Percentiles rank a stretch among this genome's conserved stretches.
phyloP scores from a whole-genome alignment of 441 rosid genomes.

The Populus trichocarpa region DNA sequence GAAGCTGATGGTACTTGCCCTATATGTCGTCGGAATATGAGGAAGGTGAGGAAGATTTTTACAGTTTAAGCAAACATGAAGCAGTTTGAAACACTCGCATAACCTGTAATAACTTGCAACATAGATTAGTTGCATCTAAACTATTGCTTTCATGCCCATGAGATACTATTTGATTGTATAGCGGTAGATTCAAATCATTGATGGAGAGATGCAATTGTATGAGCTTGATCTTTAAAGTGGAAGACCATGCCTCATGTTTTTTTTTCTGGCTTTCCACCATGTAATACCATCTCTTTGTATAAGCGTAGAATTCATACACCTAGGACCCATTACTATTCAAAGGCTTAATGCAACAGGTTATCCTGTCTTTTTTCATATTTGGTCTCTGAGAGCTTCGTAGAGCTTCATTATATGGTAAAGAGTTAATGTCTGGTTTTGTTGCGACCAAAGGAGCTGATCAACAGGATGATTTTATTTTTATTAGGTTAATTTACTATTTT shows the following conservation, averaged over 20 bases:
- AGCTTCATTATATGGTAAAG: neutral
- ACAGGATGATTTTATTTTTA: neutral
- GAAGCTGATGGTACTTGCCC: slow-evolving; percentile 85
- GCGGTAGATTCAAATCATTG: neutral
- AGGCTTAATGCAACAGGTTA: neutral
- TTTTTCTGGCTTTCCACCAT: slow-evolving; percentile 5
- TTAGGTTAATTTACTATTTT: neutral
- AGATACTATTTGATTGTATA: neutral
- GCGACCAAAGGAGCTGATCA: neutral
- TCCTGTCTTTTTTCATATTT: neutral
- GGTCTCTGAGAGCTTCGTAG: neutral
- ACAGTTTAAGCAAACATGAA: slow-evolving; percentile 42
- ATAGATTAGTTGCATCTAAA: neutral
- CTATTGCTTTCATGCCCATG: neutral
- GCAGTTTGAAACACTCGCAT: neutral
- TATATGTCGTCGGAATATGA: slow-evolving; percentile 71
- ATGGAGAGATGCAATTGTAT: neutral
- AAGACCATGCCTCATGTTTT: slow-evolving; percentile 17
- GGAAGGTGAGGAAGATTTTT: slow-evolving; percentile 86
- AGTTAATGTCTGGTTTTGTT: neutral
- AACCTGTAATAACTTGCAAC: slow-evolving; percentile 8
- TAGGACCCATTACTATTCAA: neutral
- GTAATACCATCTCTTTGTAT: neutral
- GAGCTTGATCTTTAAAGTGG: slow-evolving; percentile 9
- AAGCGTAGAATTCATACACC: neutral